A percentile compares a stretch with the other conserved stretches of the same genome.
phyloP scores from a whole-genome alignment of 331 rosid species.

The Cydonia oblonga region DNA sequence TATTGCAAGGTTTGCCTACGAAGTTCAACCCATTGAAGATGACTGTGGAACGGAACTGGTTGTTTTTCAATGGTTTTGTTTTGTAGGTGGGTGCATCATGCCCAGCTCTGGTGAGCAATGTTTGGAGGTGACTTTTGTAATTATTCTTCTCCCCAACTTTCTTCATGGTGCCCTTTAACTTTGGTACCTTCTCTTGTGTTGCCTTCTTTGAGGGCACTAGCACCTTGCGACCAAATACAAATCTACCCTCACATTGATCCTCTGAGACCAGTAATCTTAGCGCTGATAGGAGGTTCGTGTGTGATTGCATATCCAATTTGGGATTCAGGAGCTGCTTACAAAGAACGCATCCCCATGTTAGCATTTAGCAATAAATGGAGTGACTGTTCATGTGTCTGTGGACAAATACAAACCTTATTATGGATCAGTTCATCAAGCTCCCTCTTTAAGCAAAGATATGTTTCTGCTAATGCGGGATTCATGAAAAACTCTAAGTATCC shows the following conservation, averaged over 20 bases:
- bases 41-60: slow-evolving; percentile 68
- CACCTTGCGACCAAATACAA: slow-evolving; percentile 53
- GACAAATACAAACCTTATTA: slow-evolving; percentile 40
- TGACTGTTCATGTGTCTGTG: not conserved
- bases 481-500: slow-evolving; percentile 68
- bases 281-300: slow-evolving; percentile 55
- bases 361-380: not conserved
- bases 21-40: slow-evolving; percentile 77
- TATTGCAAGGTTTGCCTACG: slow-evolving; percentile 52
- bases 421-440: slow-evolving; percentile 75
- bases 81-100: slow-evolving; percentile 71
- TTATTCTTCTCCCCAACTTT: slow-evolving; percentile 31
- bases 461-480: slow-evolving; percentile 67
- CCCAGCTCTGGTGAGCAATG: slow-evolving; percentile 66
- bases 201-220: slow-evolving; percentile 36
- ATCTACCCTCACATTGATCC: slow-evolving; percentile 72
- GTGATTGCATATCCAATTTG: slow-evolving; percentile 40
- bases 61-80: slow-evolving; percentile 55
- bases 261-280: slow-evolving; percentile 75
- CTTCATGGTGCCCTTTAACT: not conserved
- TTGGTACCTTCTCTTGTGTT: slow-evolving; percentile 10
- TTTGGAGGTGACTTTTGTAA: slow-evolving; percentile 57
- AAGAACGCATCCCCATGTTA: not conserved
- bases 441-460: slow-evolving; percentile 49
- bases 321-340: slow-evolving; percentile 73